Base-by-base conservation (phyloP, 345 rosid species). In the Salix brachista region DNA sequence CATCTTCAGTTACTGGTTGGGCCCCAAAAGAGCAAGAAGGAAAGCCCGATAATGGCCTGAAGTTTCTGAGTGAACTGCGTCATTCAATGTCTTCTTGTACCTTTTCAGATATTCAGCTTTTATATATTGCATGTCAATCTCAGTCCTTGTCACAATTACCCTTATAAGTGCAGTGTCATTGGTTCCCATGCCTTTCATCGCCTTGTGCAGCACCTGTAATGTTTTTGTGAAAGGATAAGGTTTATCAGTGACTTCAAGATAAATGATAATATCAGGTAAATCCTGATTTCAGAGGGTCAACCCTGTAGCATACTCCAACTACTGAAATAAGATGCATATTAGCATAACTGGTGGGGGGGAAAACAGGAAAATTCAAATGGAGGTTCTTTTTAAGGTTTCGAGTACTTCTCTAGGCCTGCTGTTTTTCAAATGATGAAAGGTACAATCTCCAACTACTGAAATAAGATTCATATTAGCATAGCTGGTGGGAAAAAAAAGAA, bases 181-280 rank as follows among this genome's bases (percentile, higher is more conserved):
- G 0, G 96, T 91, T 19, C 96, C 93, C 48, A 90, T 72, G 65
- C 93, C 96, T 71, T 87, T 85, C 96, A 91, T 88, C 39, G 93
- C 88, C 81, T 83, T 84, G 62, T 23, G 79, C 78, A 91, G 72
- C 42, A 87, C 83, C 96, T 91, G 80, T 67, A 62, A 75, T 37
- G 34, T 6, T 41, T 39, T 10, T 6, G 54, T 5, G 30, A 36
- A 34, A 64, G 4, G 48, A 39, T 52, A 17, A n/a, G 12, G 2
- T 18, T 58, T n/a, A 25, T 25, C 7, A 1, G 13, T 39, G 39
- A 30, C 9, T 37, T 28, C 14, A 66, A 21, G 16, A 32, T 44
- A 46, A 25, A 28, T 48, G 26, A 46, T 12, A 12, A 42, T 6
- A 16, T 16, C 1, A 14, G 14, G 48, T 66, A 8, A 3, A 56